phyloP scores from a whole-genome alignment of 2,329 filamentous ascomycete species.

The Trichophyton equinum region DNA sequence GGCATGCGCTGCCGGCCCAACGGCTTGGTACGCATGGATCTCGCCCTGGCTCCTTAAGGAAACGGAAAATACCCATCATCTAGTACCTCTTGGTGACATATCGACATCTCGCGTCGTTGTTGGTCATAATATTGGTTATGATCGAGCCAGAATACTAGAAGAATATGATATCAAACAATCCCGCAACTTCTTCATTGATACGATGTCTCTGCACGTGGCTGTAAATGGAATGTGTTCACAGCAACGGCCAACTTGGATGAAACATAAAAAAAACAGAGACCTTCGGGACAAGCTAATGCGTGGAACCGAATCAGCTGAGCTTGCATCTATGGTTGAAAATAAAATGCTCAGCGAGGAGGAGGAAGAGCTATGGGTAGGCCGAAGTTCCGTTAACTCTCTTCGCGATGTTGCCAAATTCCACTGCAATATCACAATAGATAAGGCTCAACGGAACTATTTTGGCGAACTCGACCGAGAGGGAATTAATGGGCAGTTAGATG shows the following conservation, averaged over 20 bases:
- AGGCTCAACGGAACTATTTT: constrained; percentile 74
- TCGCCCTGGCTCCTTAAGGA: constrained; percentile 90
- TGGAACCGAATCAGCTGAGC: constrained; percentile 56
- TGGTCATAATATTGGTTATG: constrained; percentile 92
- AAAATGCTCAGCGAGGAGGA: constrained; percentile 64
- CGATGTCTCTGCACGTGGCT: constrained; percentile 95
- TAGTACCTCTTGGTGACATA: constrained; percentile 77
- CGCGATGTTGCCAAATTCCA: constrained; percentile 95
- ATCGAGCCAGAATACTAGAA: constrained; percentile 74
- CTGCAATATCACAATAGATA: constrained; percentile 82
- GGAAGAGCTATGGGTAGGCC: constrained; percentile 87
- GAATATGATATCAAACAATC: constrained; percentile 79
- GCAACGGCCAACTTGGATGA: constrained; percentile 95
- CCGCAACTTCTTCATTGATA: constrained; percentile 79
- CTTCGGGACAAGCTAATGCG: constrained; percentile 64
- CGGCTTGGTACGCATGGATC: constrained; percentile 92
- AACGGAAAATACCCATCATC: constrained; percentile 60
- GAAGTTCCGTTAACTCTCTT: constrained; percentile 89
- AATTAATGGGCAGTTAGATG: constrained; percentile 59
- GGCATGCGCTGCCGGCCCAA: constrained; percentile 83
- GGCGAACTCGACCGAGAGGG: constrained; percentile 63
- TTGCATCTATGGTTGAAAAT: constrained; percentile 58
- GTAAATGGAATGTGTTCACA: constrained; percentile 98
- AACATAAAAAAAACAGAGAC: constrained; percentile 81
- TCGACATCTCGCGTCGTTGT: constrained; percentile 63